Base-by-base conservation (phyloP, 768 basidiomycete species). In the Boletellus ananas region DNA sequence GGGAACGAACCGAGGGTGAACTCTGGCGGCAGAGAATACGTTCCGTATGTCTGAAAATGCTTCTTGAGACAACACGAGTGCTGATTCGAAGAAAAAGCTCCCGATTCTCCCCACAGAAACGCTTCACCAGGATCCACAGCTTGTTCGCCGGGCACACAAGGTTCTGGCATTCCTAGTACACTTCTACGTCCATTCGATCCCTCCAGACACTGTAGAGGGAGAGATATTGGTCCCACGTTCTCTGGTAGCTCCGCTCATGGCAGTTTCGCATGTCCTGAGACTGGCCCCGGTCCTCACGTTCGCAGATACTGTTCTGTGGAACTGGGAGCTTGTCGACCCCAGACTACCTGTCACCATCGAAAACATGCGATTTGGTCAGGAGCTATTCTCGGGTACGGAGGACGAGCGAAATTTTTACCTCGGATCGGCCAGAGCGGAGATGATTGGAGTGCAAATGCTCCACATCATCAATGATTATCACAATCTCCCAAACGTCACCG, bases 231-330 rank as follows among this genome's bases (percentile, higher is more conserved):
- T 99, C 31, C 95, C 95, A 3, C 75, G 79, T 51, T 77, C 85
- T 10, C 73, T 99, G 35, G 79, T 90, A 1, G 68, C 89, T 20
- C 94, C 95, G 0, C 75, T 96, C 25, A 78, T 90, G 25, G 62
- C 77, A 16, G 82, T 95, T 41, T 95, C 92, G 13, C 76, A 77
- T 10, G 69, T 78, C 45, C 78, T 99, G 36, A 83, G 82, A 45
- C 84, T 94, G n/a, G 93, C 94, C 6, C 95, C 95, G 4, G 81
- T 99, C 54, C 75, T 97, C 56, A 99, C 94, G 0, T 99, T 93
- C 64, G 90, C 94, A 23, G 95, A 96, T 65, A 93, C 90, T 16
- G 94, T 99, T 13, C 78, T 98, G 1, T 99, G 92, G 91, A 96
- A 97, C 64, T 87, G 81, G 77, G 81, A 82, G 34, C 73, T 80